Evolutionary conservation across 495 filamentous ascomycete genomes (phyloP).

Genomic region (Aspergillus indologenus): DNA sequence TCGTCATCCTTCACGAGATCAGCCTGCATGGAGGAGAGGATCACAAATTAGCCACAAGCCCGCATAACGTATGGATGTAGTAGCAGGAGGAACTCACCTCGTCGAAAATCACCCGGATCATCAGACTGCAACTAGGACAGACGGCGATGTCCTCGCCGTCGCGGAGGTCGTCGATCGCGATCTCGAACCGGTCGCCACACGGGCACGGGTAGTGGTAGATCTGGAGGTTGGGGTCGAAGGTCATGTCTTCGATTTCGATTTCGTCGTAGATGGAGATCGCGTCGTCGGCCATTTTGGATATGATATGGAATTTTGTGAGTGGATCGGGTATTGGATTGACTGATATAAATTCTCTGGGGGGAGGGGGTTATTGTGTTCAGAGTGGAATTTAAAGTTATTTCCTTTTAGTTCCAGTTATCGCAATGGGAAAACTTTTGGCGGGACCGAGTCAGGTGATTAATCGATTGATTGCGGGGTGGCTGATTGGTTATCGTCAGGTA

Average conservation of each 20-base stretch:
- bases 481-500: background rate
- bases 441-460: constrained; percentile 31
- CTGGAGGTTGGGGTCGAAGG: constrained; percentile 75
- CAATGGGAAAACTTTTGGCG: constrained; percentile 30
- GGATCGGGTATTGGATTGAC: background rate
- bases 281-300: constrained; percentile 60
- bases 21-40: constrained; percentile 22
- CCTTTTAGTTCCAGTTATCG: constrained; percentile 6
- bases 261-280: constrained; percentile 86
- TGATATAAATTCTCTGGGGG: background rate
- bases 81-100: constrained; percentile 49
- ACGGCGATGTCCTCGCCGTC: constrained; percentile 91
- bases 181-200: constrained; percentile 96
- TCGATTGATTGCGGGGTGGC: constrained; percentile 13
- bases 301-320: background rate
- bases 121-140: constrained; percentile 93
- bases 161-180: constrained; percentile 75
- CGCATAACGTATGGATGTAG: background rate
- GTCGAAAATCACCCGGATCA: constrained; percentile 94
- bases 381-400: no score
- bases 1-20: constrained; percentile 44
- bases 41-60: no score
- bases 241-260: constrained; percentile 99
- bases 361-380: background rate
- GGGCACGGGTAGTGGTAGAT: constrained; percentile 96